Percentiles rank a stretch among this genome's conserved stretches.
These are phyloP conservation scores for Sclerotinia borealis DNA, from an alignment of 2,329 filamentous ascomycete species.

Conservation along the genomic window DNA sequence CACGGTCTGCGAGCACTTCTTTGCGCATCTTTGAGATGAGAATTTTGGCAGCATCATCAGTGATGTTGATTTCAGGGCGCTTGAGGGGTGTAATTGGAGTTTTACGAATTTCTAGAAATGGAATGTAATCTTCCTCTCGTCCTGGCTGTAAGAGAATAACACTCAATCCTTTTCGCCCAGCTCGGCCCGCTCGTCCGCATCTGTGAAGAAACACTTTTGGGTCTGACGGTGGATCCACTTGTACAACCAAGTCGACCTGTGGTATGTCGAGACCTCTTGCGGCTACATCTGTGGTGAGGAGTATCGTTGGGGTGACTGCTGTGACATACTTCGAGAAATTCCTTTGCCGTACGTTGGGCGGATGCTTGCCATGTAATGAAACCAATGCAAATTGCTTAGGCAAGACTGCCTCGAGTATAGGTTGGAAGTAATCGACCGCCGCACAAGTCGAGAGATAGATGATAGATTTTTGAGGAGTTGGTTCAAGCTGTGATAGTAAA, in stretches of 20 bases:
- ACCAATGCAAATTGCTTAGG: constrained; percentile 63
- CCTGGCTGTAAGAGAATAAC: constrained; percentile 82
- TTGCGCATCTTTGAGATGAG: constrained; percentile 56
- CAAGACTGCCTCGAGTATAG: constrained; percentile 68
- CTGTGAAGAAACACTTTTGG: constrained; percentile 95
- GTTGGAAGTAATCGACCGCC: constrained; percentile 88
- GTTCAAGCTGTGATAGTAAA: constrained; percentile 63
- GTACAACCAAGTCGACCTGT: constrained; percentile 83
- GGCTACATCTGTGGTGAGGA: constrained; percentile 89
- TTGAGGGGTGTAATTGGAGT: constrained; percentile 68
- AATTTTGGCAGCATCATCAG: constrained; percentile 52
- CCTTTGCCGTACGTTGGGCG: constrained; percentile 77
- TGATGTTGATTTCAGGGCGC: constrained; percentile 50
- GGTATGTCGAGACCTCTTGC: constrained; percentile 89
- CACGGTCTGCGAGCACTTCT: constrained; percentile 46
- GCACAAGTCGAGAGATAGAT: constrained; percentile 92
- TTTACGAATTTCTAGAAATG: constrained; percentile 79
- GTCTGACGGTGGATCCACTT: constrained; percentile 79
- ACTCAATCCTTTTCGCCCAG: constrained; percentile 78
- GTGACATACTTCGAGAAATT: constrained; percentile 79
- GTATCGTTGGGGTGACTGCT: constrained; percentile 67
- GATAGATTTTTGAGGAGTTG: constrained; percentile 76
- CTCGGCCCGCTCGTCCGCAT: constrained; percentile 81
- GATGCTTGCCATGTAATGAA: constrained; percentile 87
- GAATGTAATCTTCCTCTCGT: constrained; percentile 81